Percentiles rank a stretch among this genome's conserved stretches.
phyloP scores from a whole-genome alignment of 2,329 filamentous ascomycete species.

The Colletotrichum sp. region DNA sequence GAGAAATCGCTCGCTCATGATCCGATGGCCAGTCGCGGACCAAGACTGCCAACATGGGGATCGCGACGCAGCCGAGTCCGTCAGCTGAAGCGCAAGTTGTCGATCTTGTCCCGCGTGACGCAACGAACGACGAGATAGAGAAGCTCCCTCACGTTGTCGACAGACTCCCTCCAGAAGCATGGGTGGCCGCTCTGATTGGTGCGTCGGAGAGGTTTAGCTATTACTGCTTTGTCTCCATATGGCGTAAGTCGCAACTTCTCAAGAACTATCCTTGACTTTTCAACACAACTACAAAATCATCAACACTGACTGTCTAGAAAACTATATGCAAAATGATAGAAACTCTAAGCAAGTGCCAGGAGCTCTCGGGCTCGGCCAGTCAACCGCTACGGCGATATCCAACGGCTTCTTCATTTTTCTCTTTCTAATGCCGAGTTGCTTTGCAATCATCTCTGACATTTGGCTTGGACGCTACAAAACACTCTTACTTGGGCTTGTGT shows the following conservation, averaged over 20 bases:
- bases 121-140: conserved; percentile 23
- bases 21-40: background rate
- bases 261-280: background rate
- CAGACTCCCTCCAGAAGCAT: conserved; percentile 21
- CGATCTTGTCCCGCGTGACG: background rate
- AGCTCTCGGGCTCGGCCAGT: conserved; percentile 54
- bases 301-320: conserved; percentile 31
- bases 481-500: conserved; percentile 36
- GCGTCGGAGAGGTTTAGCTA: conserved; percentile 25
- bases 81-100: background rate
- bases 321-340: conserved; percentile 45
- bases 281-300: accelerated
- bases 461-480: conserved; percentile 68
- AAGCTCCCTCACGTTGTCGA: conserved; percentile 22
- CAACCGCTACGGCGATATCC: conserved; percentile 49
- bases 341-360: conserved; percentile 43
- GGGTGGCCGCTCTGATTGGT: conserved; percentile 23
- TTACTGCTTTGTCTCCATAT: conserved; percentile 23
- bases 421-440: conserved; percentile 60
- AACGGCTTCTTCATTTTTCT: conserved; percentile 52
- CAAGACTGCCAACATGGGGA: background rate
- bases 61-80: background rate
- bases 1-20: background rate
- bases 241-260: conserved; percentile 5
- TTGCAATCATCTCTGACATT: conserved; percentile 64